Base-by-base conservation (phyloP, 176 grass and related monocot species). In the Hsuehochloa calcarea region DNA sequence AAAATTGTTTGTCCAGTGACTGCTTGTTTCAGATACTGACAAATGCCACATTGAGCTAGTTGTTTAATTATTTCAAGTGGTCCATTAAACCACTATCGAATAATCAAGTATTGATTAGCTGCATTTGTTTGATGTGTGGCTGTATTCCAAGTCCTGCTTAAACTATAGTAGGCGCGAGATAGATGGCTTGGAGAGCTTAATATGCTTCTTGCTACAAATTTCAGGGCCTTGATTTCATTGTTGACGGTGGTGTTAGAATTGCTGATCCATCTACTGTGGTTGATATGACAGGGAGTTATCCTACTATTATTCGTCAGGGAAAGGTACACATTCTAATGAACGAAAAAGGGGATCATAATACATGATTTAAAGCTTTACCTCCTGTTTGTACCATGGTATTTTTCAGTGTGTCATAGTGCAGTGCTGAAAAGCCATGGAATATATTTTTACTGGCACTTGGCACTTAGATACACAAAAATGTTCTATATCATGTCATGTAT, bases 161-260 rank as follows among this genome's bases (percentile, higher is more conserved):
- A 34, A 34, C 31, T 34, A 16, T 22, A 52, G 3, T 46, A 26
- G 2, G n/a, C 73, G 23, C 15, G 9, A 74, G 70, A 38, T 34
- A 35, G 19, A 76, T 81, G 56, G 40, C 52, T 19, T 73, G 40
- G 13, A 68, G 46, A 68, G 39, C 66, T 70, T 87, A 37, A 34
- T 39, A 61, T 75, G 45, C 20, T 79, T 67, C 25, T 4, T 81
- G 29, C 85, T 75, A 47, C 25, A 26, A 77, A 71, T 87, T 82
- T 27, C 80, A 96, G 96, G 96, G 96, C 46, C 86, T 99, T 55
- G 96, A 99, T 91, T 99, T 99, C 91, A 87, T 99, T 90, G 84
- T 99, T 77, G 93, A 95, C 69, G 90, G 94, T 58, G 93, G 91
- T 85, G 60, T 88, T 47, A 95, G 93, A 95, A 83, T 88, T 67